Conservation (phyloP, 2,329 filamentous ascomycete species). For the Coccinonectria pachysandricola region DNA sequence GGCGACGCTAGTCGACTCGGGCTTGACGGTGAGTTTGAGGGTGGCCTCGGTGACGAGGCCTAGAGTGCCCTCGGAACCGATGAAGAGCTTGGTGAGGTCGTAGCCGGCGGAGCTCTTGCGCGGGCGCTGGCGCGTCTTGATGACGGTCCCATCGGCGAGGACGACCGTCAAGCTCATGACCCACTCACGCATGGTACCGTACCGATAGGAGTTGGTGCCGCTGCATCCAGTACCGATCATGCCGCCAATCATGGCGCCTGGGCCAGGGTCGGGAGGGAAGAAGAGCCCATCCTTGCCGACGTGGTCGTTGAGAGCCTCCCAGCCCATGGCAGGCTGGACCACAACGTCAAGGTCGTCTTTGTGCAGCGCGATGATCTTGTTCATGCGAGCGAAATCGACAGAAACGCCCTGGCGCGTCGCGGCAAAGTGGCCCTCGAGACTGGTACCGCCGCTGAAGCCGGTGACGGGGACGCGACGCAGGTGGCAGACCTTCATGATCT, state of each 20-base stretch:
- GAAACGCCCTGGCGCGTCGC: conserved; percentile 75
- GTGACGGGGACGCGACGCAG: conserved; percentile 72
- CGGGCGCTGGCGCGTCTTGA: conserved; percentile 81
- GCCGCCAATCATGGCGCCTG: conserved; percentile 84
- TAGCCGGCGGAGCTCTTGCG: conserved; percentile 88
- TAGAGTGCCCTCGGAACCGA: conserved; percentile 85
- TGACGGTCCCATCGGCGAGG: conserved; percentile 77
- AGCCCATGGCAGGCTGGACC: conserved; percentile 73
- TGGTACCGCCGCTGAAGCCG: conserved; percentile 79
- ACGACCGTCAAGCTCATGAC: conserved; percentile 80
- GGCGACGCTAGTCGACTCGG: conserved; percentile 70
- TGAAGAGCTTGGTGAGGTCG: conserved; percentile 80
- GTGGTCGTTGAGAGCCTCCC: conserved; percentile 76
- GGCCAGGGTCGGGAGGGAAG: conserved; percentile 86
- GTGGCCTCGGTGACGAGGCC: conserved; percentile 87
- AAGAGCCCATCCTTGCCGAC: conserved; percentile 66
- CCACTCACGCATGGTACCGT: conserved; percentile 94
- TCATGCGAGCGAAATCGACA: conserved; percentile 79
- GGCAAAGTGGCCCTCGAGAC: conserved; percentile 80
- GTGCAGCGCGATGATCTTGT: conserved; percentile 67
- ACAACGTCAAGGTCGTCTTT: conserved; percentile 67
- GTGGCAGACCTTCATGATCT: conserved; percentile 83
- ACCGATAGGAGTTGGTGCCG: conserved; percentile 84
- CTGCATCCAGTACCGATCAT: conserved; percentile 67
- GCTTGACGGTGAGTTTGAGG: conserved; percentile 74